These are phyloP conservation scores for Fusarium continuum DNA, from an alignment of 2,329 filamentous ascomycete genomes.

Conservation along the genomic window DNA sequence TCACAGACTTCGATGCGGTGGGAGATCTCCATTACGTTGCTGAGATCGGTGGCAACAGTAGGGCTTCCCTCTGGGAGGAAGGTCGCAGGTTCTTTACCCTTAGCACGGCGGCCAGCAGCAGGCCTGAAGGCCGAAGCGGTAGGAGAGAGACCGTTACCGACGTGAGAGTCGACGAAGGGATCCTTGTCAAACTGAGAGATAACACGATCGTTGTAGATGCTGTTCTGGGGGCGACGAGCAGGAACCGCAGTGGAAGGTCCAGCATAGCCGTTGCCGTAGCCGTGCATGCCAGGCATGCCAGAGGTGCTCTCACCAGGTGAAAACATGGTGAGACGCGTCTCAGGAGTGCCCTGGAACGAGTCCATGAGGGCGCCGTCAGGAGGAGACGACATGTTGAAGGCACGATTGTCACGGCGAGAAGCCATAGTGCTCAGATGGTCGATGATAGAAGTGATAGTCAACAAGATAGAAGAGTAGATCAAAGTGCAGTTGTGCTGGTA, in stretches of 20 bases:
- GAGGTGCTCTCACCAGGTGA: slow-evolving; percentile 66
- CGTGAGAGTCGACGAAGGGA: slow-evolving; percentile 59
- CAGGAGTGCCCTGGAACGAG: slow-evolving; percentile 70
- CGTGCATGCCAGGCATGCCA: slow-evolving; percentile 47
- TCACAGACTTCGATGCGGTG: slow-evolving; percentile 56
- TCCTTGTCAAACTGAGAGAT: slow-evolving; percentile 55
- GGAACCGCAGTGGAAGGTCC: slow-evolving; percentile 44
- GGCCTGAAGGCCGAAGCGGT: slow-evolving; percentile 71
- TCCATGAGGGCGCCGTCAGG: slow-evolving; percentile 62
- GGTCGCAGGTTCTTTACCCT: neutral
- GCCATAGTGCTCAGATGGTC: slow-evolving; percentile 47
- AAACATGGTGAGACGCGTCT: slow-evolving; percentile 70
- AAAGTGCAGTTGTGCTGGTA: slow-evolving; percentile 7
- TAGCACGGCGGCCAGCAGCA: slow-evolving; percentile 28
- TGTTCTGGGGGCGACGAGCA: slow-evolving; percentile 40
- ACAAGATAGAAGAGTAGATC: slow-evolving; percentile 29
- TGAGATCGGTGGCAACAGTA: slow-evolving; percentile 51
- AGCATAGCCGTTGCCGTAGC: slow-evolving; percentile 42
- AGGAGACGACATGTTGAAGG: slow-evolving; percentile 58
- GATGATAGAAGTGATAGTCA: slow-evolving; percentile 1
- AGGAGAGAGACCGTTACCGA: slow-evolving; percentile 64
- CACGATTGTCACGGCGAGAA: slow-evolving; percentile 52
- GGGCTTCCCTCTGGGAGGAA: slow-evolving; percentile 36
- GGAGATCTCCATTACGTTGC: slow-evolving; percentile 57
- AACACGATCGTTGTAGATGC: slow-evolving; percentile 37